Evolutionary conservation across 768 basidiomycete genomes (phyloP).

Genomic region (Boletus vermiculosoides): DNA sequence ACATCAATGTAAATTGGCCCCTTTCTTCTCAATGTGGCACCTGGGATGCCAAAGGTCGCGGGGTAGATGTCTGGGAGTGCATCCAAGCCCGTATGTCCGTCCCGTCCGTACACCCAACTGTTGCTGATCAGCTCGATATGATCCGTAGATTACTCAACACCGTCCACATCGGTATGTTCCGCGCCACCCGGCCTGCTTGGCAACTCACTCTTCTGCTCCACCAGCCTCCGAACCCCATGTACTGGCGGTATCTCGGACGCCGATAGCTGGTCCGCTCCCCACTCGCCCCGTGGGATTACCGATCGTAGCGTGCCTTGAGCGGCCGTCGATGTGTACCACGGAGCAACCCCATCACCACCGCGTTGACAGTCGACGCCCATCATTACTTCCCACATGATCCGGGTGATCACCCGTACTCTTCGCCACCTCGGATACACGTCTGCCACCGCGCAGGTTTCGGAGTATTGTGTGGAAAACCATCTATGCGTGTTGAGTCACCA

Average conservation of each 20-base stretch:
- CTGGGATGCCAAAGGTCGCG: constrained; percentile 64
- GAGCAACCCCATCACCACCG: background rate
- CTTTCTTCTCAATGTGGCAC: constrained; percentile 66
- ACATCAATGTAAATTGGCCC: constrained; percentile 62
- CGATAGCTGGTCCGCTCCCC: constrained; percentile 24
- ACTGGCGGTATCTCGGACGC: constrained; percentile 50
- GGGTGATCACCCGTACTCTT: constrained; percentile 3
- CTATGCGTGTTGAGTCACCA: constrained; percentile 11
- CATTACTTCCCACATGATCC: constrained; percentile 2
- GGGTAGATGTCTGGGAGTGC: constrained; percentile 78
- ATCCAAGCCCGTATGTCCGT: constrained; percentile 53
- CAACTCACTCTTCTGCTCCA: constrained; percentile 6
- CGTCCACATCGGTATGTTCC: constrained; percentile 41
- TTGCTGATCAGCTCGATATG: constrained; percentile 4
- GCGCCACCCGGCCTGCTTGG: background rate
- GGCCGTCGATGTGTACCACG: constrained; percentile 2
- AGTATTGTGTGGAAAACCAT: constrained; percentile 3
- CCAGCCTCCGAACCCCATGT: constrained; percentile 44
- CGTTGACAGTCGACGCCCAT: constrained; percentile 5
- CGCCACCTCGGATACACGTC: constrained; percentile 8
- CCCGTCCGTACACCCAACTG: background rate
- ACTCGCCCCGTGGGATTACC: constrained; percentile 5
- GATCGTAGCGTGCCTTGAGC: background rate
- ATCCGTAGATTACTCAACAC: constrained; percentile 56
- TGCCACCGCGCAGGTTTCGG: constrained; percentile 3